Conservation (phyloP, 2,329 filamentous ascomycete genomes). For the Trichoderma sp. region DNA sequence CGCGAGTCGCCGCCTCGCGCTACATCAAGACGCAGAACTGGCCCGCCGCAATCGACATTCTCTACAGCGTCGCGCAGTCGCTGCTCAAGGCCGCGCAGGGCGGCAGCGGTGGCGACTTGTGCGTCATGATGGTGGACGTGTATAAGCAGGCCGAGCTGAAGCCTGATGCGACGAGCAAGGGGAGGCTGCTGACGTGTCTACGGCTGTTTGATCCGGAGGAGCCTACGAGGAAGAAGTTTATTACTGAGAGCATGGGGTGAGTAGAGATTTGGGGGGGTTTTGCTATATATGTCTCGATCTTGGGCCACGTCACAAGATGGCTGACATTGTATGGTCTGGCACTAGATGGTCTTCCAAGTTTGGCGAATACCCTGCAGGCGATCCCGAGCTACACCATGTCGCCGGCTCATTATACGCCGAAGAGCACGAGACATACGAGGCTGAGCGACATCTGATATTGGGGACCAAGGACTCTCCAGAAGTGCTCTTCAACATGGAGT, state of each 20-base stretch:
- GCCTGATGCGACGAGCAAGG: conserved; percentile 71
- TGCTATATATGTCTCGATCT: neutral
- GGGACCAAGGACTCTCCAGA: conserved; percentile 87
- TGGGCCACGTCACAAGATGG: neutral
- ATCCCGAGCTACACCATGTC: conserved; percentile 92
- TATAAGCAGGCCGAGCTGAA: conserved; percentile 82
- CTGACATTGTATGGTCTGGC: neutral
- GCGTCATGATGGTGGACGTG: conserved; percentile 82
- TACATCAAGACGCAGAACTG: conserved; percentile 89
- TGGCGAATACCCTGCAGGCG: conserved; percentile 84
- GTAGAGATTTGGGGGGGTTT: conserved; percentile 30
- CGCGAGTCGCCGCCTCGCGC: conserved; percentile 88
- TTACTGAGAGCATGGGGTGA: conserved; percentile 76
- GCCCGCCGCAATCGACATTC: conserved; percentile 78
- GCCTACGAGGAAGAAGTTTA: conserved; percentile 88
- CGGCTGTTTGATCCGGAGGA: conserved; percentile 78
- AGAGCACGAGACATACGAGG: conserved; percentile 88
- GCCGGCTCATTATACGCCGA: conserved; percentile 85
- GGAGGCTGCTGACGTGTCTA: conserved; percentile 72
- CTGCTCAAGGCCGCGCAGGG: conserved; percentile 90
- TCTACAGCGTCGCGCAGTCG: conserved; percentile 78
- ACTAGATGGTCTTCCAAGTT: conserved; percentile 76
- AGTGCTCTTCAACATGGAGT: conserved; percentile 78
- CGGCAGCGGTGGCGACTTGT: conserved; percentile 86
- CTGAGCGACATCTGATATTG: conserved; percentile 82